Percentiles rank a stretch among this genome's conserved stretches.
phyloP scores from a whole-genome alignment of 768 basidiomycete genomes.

The Lentinula boryana region DNA sequence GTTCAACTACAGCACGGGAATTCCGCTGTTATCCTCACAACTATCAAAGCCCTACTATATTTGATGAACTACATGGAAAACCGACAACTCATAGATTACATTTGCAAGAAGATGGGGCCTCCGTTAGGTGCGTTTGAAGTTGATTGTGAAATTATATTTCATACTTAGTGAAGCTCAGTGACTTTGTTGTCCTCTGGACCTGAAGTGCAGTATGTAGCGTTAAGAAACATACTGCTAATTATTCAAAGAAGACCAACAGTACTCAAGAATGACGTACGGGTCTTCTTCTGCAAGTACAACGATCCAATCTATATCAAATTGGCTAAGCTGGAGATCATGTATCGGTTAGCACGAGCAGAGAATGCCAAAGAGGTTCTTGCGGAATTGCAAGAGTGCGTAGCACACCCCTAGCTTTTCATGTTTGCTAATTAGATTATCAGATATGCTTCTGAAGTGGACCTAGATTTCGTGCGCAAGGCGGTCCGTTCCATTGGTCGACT shows the following conservation, averaged over 20 bases:
- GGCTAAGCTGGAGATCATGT: slow-evolving; percentile 98
- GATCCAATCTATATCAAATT: slow-evolving; percentile 99
- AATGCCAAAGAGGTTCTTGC: slow-evolving; percentile 91
- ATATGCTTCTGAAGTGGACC: slow-evolving; percentile 96
- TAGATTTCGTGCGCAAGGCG: slow-evolving; percentile 97
- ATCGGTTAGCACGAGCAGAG: slow-evolving; percentile 90
- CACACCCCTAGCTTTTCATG: background rate
- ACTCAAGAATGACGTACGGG: slow-evolving; percentile 94
- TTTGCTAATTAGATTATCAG: slow-evolving; percentile 33
- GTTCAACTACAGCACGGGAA: slow-evolving; percentile 97
- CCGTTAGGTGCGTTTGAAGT: slow-evolving; percentile 63
- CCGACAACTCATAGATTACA: slow-evolving; percentile 74
- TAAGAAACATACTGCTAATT: slow-evolving; percentile 95
- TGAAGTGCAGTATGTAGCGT: slow-evolving; percentile 96
- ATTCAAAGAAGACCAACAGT: slow-evolving; percentile 92
- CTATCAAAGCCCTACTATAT: slow-evolving; percentile 92
- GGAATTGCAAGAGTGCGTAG: slow-evolving; percentile 81
- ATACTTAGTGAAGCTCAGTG: slow-evolving; percentile 41
- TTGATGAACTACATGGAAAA: slow-evolving; percentile 99
- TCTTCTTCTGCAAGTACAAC: slow-evolving; percentile 99
- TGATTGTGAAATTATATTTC: background rate
- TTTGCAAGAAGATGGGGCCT: slow-evolving; percentile 98
- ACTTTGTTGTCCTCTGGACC: slow-evolving; percentile 94
- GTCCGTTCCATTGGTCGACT: slow-evolving; percentile 95
- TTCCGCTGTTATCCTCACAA: slow-evolving; percentile 97